Percentiles rank a stretch among this genome's conserved stretches.
phyloP scores from a whole-genome alignment of 169 alveolate species.

The Plasmodium cynomolgi region DNA sequence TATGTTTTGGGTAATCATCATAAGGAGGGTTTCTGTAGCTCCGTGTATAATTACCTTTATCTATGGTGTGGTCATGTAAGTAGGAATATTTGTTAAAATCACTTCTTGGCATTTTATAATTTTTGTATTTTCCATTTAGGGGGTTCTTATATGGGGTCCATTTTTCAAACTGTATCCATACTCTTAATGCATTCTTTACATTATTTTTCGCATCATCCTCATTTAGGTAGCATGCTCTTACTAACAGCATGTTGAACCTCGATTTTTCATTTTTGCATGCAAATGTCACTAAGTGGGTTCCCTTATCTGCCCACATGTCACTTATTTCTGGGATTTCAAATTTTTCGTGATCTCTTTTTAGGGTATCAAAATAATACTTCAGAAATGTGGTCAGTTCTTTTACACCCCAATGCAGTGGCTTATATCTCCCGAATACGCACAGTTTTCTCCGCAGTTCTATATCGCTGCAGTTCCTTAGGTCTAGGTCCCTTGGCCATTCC shows the following conservation, averaged over 20 bases:
- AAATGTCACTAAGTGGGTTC: conserved; percentile 67
- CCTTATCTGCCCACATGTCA: conserved; percentile 72
- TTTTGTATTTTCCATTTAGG: conserved; percentile 15
- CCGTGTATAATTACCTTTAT: conserved; percentile 27
- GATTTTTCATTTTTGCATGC: conserved; percentile 69
- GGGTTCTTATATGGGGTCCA: conserved; percentile 50
- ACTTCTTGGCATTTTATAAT: conserved; percentile 21
- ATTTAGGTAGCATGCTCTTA: conserved; percentile 69
- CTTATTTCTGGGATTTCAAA: conserved; percentile 64
- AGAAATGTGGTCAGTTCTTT: conserved; percentile 36
- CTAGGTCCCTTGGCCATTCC: conserved; percentile 55
- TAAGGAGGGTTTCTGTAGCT: conserved; percentile 30
- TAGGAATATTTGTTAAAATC: conserved; percentile 45
- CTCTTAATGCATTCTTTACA: conserved; percentile 36
- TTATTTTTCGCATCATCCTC: conserved; percentile 66
- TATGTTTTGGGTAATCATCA: conserved; percentile 28
- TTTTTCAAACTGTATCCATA: conserved; percentile 71
- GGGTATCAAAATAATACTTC: conserved; percentile 36
- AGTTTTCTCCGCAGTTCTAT: conserved; percentile 23
- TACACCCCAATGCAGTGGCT: conserved; percentile 67
- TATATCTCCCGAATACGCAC: conserved; percentile 66
- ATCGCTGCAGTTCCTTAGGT: conserved; percentile 36
- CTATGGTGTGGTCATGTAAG: conserved; percentile 35
- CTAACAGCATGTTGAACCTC: conserved; percentile 38
- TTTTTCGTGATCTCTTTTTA: conserved; percentile 43